Evolutionary conservation across 371 early-diverging fungal genomes (phyloP), one percentile per base, ranked within the genome.

Genomic region (Phascolomyces articulosus): DNA sequence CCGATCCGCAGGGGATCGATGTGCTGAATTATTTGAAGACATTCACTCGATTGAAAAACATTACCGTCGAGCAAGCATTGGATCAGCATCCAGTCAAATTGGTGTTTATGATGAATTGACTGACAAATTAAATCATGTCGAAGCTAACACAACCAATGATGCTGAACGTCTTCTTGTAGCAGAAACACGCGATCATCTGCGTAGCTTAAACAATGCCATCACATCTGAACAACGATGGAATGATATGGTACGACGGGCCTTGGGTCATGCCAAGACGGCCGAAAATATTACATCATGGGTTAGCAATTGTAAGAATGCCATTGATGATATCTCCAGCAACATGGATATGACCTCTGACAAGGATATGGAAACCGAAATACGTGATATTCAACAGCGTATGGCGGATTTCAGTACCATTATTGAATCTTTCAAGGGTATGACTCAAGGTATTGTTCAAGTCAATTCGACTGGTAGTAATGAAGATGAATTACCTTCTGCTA

Each of bases 281-380:
- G 63, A 70, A 1, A 66, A 66, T 16, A 80, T 83, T 40, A 55
- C 34, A 10, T 31, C 61, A 2, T 83, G 83, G 83, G 56, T 80
- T 20, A 47, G 28, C 8, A 68, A 69, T 18, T 80, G 80, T 44
- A 65, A 70, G 13, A 34, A 57, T 26, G 80, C 80, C 2, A 68
- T 74, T 31, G 53, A 61, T 15, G 60, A 41, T n/a, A 24, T 73
- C 15, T 47, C 64, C 23, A 44, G 47, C 23, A 66, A 68, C 29
- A 64, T 55, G 23, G 57, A 57, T 40, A 63, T 48, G 44, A 38
- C 64, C 23, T 68, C 64, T 28, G 70, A 68, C 20, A 48, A 64
- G 40, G 73, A 78, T 26, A 63, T 68, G 23, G 69, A 65, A 21
- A 21, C 51, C 6, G 76, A 71, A 40, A 34, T 73, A 0, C 40